phyloP scores from a whole-genome alignment of 208 protist genomes.

The Crithidia brevicula region DNA sequence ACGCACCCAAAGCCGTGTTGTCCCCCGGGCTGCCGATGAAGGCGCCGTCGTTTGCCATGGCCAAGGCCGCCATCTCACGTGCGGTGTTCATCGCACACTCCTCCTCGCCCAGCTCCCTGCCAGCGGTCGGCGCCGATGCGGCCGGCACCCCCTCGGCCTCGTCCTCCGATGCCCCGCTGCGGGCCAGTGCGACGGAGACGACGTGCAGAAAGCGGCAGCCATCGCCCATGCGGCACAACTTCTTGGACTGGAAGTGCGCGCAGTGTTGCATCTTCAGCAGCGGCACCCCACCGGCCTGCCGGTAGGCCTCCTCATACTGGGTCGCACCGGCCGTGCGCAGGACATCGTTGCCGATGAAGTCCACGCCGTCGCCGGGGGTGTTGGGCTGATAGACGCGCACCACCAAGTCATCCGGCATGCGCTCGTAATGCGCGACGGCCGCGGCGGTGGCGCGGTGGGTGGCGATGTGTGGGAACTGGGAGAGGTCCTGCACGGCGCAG shows the following conservation, averaged over 20 bases:
- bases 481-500: slow-evolving; percentile 50
- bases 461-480: slow-evolving; percentile 45
- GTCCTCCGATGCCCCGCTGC: slow-evolving; percentile 41
- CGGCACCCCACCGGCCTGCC: slow-evolving; percentile 35
- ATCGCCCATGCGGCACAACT: slow-evolving; percentile 77
- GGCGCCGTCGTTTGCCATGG: slow-evolving; percentile 26
- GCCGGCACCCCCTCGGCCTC: neutral
- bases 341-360: slow-evolving; percentile 64
- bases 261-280: slow-evolving; percentile 85
- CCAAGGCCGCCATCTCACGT: slow-evolving; percentile 35
- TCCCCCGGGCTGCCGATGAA: slow-evolving; percentile 24
- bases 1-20: slow-evolving; percentile 14
- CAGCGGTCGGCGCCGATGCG: neutral
- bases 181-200: slow-evolving; percentile 44
- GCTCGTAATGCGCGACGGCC: slow-evolving; percentile 52
- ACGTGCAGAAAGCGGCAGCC: slow-evolving; percentile 85
- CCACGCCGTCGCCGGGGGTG: slow-evolving; percentile 44
- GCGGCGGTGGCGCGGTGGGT: slow-evolving; percentile 68
- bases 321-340: slow-evolving; percentile 68
- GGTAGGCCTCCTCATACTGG: slow-evolving; percentile 71
- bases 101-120: slow-evolving; percentile 25
- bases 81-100: slow-evolving; percentile 36
- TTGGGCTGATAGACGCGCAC: slow-evolving; percentile 83
- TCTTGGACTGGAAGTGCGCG: slow-evolving; percentile 80
- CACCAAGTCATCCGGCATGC: slow-evolving; percentile 51